Percentiles rank a stretch among this genome's conserved stretches.
These are phyloP conservation scores for Neurospora tetrasperma DNA, from an alignment of 495 filamentous ascomycete genomes.

Conservation along the genomic window DNA sequence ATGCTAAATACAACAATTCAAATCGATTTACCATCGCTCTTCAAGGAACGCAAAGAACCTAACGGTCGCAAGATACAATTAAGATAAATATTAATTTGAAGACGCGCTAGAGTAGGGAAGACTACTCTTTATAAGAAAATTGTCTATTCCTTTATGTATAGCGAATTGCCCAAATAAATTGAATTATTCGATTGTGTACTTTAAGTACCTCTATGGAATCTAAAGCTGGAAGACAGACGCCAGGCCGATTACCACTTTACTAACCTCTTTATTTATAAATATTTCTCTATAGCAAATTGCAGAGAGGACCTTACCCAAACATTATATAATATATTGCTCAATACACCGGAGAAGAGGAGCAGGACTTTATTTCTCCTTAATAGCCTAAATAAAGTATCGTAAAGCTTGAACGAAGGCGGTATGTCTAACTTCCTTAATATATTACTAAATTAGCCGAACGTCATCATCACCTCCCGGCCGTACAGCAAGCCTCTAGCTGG, in stretches of 20 bases:
- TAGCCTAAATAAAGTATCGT: constrained; percentile 33
- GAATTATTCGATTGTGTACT: constrained; percentile 25
- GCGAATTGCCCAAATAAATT: constrained; percentile 11
- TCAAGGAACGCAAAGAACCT: constrained; percentile 14
- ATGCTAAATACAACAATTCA: constrained; percentile 11
- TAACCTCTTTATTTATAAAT: constrained; percentile 20
- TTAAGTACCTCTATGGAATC: constrained; percentile 27
- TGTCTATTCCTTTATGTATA: constrained; percentile 21
- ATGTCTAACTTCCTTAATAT: constrained; percentile 19
- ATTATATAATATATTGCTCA: constrained; percentile 5
- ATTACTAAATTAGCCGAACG: constrained; percentile 27
- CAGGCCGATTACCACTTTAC: constrained; percentile 10
- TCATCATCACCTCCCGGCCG: constrained; percentile 31
- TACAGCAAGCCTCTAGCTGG: constrained; percentile 10
- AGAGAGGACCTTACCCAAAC: constrained; percentile 6
- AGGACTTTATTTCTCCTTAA: constrained; percentile 30
- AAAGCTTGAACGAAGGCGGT: constrained; percentile 11
- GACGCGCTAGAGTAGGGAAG: not conserved
- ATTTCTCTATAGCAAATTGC: constrained; percentile 7
- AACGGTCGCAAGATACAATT: constrained; percentile 12
- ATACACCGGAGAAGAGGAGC: constrained; percentile 4
- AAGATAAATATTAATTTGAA: constrained; percentile 8
- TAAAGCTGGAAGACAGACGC: constrained; percentile 18
- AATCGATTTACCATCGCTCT: constrained; percentile 19
- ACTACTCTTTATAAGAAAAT: not conserved